phyloP scores from a whole-genome alignment of 805 yeast species.

The Cyberlindnera petersonii region DNA sequence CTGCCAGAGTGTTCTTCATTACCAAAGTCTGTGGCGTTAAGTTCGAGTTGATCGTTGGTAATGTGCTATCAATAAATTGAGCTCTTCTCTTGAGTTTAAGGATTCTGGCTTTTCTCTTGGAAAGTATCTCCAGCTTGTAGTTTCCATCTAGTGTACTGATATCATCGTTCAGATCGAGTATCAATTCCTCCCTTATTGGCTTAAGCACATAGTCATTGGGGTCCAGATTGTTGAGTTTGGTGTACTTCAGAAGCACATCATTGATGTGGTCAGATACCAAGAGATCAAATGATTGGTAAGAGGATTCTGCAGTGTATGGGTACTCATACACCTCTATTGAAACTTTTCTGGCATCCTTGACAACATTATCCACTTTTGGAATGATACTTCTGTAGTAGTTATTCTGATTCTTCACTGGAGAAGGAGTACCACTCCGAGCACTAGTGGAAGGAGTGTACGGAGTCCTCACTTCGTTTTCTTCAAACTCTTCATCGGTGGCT shows the following conservation, averaged over 20 bases:
- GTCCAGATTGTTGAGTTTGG: constrained; percentile 33
- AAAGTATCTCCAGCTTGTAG: constrained; percentile 38
- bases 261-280: constrained; percentile 33
- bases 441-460: constrained; percentile 42
- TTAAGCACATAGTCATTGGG: constrained; percentile 35
- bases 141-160: constrained; percentile 40
- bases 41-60: constrained; percentile 27
- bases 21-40: constrained; percentile 29
- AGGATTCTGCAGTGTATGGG: constrained; percentile 30
- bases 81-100: constrained; percentile 31
- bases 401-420: constrained; percentile 23
- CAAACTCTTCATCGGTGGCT: constrained; percentile 44
- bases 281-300: constrained; percentile 29
- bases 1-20: constrained; percentile 6
- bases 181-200: constrained; percentile 28
- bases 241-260: constrained; percentile 34
- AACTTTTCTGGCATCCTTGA: constrained; percentile 27
- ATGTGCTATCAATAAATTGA: constrained; percentile 21
- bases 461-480: constrained; percentile 46
- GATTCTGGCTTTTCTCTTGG: constrained; percentile 39
- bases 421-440: constrained; percentile 7
- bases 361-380: constrained; percentile 23
- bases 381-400: constrained; percentile 37
- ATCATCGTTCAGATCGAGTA: constrained; percentile 36
- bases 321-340: constrained; percentile 32